A percentile compares a stretch with the other conserved stretches of the same genome.
Evolutionary conservation across 1,284 basidiomycete species (phyloP).

Genomic region (Cryptococcus sp.): DNA sequence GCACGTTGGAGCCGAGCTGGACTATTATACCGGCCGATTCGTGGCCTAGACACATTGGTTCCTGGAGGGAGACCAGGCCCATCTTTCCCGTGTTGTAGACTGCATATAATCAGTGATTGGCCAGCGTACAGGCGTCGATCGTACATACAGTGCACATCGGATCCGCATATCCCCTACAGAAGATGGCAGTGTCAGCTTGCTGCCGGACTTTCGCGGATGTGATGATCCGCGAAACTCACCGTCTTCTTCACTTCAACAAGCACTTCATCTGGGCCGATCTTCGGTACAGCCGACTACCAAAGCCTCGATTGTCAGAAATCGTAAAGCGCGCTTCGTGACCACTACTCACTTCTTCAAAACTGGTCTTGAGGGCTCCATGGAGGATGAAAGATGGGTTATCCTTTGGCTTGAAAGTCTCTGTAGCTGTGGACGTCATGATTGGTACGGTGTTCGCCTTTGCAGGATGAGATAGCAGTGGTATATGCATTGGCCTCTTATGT

Average conservation of each 20-base stretch:
- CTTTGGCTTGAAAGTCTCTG: slow-evolving; percentile 35
- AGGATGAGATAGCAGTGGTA: too few relatives aligned
- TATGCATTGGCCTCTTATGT: too few relatives aligned
- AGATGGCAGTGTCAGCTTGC: slow-evolving; percentile 4
- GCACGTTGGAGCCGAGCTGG: slow-evolving; percentile 46
- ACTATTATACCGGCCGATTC: slow-evolving; percentile 50
- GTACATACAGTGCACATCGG: slow-evolving; percentile 64
- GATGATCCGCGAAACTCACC: slow-evolving; percentile 54
- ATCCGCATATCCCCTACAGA: slow-evolving; percentile 79
- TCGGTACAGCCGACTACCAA: slow-evolving; percentile 68
- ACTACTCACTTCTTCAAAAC: slow-evolving; percentile 35
- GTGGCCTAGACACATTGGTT: slow-evolving; percentile 53
- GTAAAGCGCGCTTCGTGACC: neutral
- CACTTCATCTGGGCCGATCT: slow-evolving; percentile 75
- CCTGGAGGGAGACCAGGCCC: slow-evolving; percentile 38
- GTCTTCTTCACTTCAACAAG: slow-evolving; percentile 91
- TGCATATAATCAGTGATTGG: slow-evolving; percentile 10
- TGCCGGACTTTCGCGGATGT: neutral
- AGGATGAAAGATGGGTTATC: slow-evolving; percentile 51
- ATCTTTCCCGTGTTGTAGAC: slow-evolving; percentile 48
- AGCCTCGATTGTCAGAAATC: neutral
- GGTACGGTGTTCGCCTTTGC: too few relatives aligned
- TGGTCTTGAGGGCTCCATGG: slow-evolving; percentile 41
- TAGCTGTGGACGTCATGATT: too few relatives aligned
- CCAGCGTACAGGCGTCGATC: neutral